A percentile compares a stretch with the other conserved stretches of the same genome.
These are phyloP conservation scores for Penicillium brevicompactum DNA, from an alignment of 2,329 filamentous ascomycete genomes.

Conservation along the genomic window DNA sequence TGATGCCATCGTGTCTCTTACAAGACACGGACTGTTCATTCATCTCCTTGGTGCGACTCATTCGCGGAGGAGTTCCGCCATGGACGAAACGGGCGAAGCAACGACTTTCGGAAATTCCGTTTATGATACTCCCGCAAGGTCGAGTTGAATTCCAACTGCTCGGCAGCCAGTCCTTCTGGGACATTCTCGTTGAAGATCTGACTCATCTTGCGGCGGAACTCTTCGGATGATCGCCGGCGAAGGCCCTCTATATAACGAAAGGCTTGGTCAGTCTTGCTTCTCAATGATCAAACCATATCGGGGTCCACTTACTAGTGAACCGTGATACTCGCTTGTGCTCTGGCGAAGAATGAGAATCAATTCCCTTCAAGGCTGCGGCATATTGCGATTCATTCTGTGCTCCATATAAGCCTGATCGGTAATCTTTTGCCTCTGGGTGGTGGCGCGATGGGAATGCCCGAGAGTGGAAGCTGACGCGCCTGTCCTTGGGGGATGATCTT, in stretches of 20 bases:
- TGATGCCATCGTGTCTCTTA: not conserved
- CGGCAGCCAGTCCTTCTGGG: constrained; percentile 21
- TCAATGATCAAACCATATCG: not conserved
- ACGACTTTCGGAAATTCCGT: constrained; percentile 13
- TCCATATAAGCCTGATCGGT: not conserved
- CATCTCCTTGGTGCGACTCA: not conserved
- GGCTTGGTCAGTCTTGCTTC: not conserved
- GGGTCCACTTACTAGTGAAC: constrained; percentile 17
- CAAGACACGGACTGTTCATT: not conserved
- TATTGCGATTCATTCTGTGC: constrained; percentile 2
- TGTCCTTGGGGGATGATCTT: constrained; percentile 2
- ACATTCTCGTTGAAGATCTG: constrained; percentile 36
- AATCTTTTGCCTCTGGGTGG: constrained; percentile 3
- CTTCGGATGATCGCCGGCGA: constrained; percentile 33
- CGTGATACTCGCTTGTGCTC: constrained; percentile 15
- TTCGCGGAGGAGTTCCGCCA: not conserved
- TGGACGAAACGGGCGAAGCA: constrained; percentile 19
- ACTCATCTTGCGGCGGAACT: constrained; percentile 36
- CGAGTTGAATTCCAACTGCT: constrained; percentile 28
- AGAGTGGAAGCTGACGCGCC: constrained; percentile 20
- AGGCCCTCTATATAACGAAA: constrained; percentile 14
- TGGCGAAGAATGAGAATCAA: not conserved
- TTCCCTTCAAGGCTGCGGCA: not conserved
- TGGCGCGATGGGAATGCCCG: constrained; percentile 11
- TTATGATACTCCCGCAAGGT: constrained; percentile 11